phyloP scores from a whole-genome alignment of 352 stramenopile genomes.

The Aphanomyces cochlioides region DNA sequence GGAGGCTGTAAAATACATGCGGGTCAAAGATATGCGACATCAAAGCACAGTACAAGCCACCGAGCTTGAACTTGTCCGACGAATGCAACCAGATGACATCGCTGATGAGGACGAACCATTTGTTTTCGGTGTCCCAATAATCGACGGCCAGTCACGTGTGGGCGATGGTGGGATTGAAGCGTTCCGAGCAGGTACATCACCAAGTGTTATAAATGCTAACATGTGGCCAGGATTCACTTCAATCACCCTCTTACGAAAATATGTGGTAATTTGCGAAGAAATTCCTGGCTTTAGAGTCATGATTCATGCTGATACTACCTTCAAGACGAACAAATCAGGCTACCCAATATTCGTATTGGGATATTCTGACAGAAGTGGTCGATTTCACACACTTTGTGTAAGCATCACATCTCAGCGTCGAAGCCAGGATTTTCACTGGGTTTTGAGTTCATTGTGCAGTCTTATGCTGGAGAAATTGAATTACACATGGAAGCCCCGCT shows the following conservation, averaged over 20 bases:
- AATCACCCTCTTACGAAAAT: not conserved
- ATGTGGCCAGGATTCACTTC: not conserved
- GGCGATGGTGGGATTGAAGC: not conserved
- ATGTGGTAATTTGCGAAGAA: not conserved
- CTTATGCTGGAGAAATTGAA: no score
- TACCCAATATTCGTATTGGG: no score
- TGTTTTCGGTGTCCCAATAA: not conserved
- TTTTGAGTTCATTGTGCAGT: no score
- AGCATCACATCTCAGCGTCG: no score
- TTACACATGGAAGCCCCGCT: no score
- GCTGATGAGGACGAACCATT: not conserved
- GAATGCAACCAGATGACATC: not conserved
- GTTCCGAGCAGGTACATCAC: not conserved
- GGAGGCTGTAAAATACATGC: not conserved
- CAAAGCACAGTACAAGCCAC: not conserved
- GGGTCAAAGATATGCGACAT: not conserved
- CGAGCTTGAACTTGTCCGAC: no score
- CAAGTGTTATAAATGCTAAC: not conserved
- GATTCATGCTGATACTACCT: not conserved
- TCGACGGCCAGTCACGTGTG: not conserved
- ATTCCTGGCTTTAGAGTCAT: not conserved
- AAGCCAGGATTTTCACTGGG: no score
- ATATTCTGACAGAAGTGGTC: no score
- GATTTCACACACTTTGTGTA: no score
- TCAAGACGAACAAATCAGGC: no score